Evolutionary conservation across 306 rosid species (phyloP).

Genomic region (Sphenostylis stenocarpa): DNA sequence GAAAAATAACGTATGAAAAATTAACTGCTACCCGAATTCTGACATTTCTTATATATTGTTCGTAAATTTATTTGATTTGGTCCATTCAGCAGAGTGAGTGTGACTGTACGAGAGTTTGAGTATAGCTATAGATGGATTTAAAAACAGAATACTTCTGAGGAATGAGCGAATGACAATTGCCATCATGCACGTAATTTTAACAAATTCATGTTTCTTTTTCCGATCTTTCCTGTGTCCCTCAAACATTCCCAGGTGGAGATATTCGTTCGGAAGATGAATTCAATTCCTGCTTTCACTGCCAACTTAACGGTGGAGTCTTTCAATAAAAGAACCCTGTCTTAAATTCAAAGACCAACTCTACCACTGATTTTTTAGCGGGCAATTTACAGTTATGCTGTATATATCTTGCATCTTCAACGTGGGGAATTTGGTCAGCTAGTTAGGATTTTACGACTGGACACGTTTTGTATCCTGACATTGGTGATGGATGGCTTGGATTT

Average conservation of each 20-base stretch:
- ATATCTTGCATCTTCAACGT: conserved; percentile 17
- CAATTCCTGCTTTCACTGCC: conserved; percentile 96
- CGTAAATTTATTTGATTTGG: neutral
- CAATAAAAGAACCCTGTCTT: conserved; percentile 80
- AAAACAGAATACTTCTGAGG: neutral
- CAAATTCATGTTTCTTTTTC: conserved; percentile 10
- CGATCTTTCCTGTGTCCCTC: neutral
- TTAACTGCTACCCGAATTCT: conserved; percentile 1
- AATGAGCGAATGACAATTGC: conserved; percentile 10
- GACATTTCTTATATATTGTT: conserved; percentile 20
- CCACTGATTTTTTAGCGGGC: conserved; percentile 21
- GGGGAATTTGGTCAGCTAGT: conserved; percentile 15
- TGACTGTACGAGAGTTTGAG: neutral
- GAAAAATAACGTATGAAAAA: neutral
- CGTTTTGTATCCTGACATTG: conserved; percentile 1
- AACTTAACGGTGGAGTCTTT: conserved; percentile 96
- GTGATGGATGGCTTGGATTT: conserved; percentile 10
- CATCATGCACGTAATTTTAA: conserved; percentile 18
- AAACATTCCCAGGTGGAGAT: conserved; percentile 76
- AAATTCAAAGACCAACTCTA: conserved; percentile 12
- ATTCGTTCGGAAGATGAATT: conserved; percentile 81
- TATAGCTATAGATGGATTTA: neutral
- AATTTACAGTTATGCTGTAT: conserved; percentile 18
- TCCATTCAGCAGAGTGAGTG: neutral
- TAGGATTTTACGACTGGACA: neutral